Conservation (phyloP, 345 rosid genomes). For the Corymbia maculata region DNA sequence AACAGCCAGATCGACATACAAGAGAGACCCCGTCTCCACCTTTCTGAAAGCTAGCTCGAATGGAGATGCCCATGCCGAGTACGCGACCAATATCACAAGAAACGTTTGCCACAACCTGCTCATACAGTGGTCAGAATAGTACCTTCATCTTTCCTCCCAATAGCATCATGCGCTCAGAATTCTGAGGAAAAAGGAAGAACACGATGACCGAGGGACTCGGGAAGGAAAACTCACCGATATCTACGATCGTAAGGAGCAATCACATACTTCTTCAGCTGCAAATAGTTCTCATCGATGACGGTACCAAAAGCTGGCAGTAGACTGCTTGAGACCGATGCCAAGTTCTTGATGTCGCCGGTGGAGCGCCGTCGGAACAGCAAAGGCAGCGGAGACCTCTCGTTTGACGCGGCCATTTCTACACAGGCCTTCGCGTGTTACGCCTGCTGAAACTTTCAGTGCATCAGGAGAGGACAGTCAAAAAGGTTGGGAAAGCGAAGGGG, state of each 20-base stretch:
- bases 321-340: conserved; percentile 74
- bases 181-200: not conserved
- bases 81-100: conserved; percentile 58
- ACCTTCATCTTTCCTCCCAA: not conserved
- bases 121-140: not conserved
- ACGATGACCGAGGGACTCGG: not conserved
- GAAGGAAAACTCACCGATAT: conserved; percentile 46
- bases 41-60: conserved; percentile 71
- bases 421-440: not conserved
- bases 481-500: not conserved
- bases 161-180: not conserved
- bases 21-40: conserved; percentile 40
- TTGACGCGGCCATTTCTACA: not conserved
- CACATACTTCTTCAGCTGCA: conserved; percentile 34
- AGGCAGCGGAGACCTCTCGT: conserved; percentile 33
- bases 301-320: conserved; percentile 88
- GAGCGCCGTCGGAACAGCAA: conserved; percentile 44
- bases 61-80: conserved; percentile 90
- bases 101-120: conserved; percentile 77
- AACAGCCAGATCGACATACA: conserved; percentile 52
- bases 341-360: conserved; percentile 41
- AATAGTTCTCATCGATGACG: conserved; percentile 35
- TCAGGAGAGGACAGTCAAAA: not conserved
- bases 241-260: conserved; percentile 80
- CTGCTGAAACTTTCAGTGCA: not conserved